Evolutionary conservation across 2,329 filamentous ascomycete genomes (phyloP), one percentile per base, ranked within the genome.

Genomic region (Sclerotinia borealis): DNA sequence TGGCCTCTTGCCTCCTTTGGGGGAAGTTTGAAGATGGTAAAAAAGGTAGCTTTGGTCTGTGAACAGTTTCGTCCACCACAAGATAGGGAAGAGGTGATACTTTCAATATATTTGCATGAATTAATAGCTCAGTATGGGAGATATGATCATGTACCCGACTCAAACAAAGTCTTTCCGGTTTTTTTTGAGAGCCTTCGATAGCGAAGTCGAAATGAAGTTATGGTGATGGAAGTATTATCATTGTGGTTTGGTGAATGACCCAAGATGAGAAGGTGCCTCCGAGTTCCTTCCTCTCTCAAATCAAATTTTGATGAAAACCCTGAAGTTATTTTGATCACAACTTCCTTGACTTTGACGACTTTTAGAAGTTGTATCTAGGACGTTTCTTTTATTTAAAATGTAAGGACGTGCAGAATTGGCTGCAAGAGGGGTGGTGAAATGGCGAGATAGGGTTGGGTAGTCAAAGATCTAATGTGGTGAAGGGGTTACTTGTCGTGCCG

Each of bases 141-240:
- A 47, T 47, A 59, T 49, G 47, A 36, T 66, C 60, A 69, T 65
- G 61, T 59, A 61, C 52, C 55, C 50, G 47, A 65, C 51, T 25
- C 55, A 36, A 60, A n/a, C n/a, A n/a, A 58, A 36, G 45, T 50
- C 22, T 36, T 22, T 48, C 22, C 27, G 11, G 29, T 48, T 25
- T 27, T 49, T 22, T 25, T n/a, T 11, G 22, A 9, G 61, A 29
- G 10, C 17, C 22, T 25, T 31, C 13, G 36, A 60, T 9, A 36
- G 51, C 68, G 67, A 67, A 48, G 68, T 68, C 64, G 62, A 64
- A 64, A 68, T 68, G 68, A 49, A 68, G 58, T 41, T 60, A 49
- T 39, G 36, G 45, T 15, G 54, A 34, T 45, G n/a, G n/a, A 45
- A 27, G 19, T 2, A 34, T 15, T 45, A 4, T 43, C 27, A 45